Evolutionary conservation across 768 basidiomycete genomes (phyloP).

Genomic region (Wakefieldia striispora): DNA sequence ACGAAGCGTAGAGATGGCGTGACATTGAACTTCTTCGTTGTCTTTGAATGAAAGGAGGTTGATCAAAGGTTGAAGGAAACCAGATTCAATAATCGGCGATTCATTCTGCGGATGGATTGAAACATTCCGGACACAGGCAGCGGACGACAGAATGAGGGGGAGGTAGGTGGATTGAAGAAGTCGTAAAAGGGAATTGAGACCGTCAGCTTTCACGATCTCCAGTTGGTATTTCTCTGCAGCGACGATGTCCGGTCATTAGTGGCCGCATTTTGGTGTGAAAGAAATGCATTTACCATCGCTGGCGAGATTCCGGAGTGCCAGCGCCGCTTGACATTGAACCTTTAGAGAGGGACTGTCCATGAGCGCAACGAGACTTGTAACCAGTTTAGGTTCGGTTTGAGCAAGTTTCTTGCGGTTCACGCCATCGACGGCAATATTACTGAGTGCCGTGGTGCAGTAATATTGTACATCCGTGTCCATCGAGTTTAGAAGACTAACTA

Average conservation of each 20-base stretch:
- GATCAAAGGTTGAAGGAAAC: constrained; percentile 94
- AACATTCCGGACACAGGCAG: constrained; percentile 98
- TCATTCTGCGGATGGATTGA: constrained; percentile 99
- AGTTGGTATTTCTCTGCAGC: constrained; percentile 92
- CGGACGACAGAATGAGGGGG: constrained; percentile 95
- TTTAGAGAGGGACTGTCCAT: constrained; percentile 99
- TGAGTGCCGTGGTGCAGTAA: constrained; percentile 97
- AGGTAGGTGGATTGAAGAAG: constrained; percentile 96
- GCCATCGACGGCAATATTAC: constrained; percentile 98
- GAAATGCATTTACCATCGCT: constrained; percentile 69
- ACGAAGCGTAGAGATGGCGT: constrained; percentile 94
- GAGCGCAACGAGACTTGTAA: constrained; percentile 86
- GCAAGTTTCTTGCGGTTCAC: constrained; percentile 92
- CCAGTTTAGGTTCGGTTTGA: constrained; percentile 90
- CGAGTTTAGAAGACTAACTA: constrained; percentile 90
- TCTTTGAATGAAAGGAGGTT: constrained; percentile 97
- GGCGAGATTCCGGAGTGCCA: constrained; percentile 94
- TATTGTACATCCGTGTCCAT: constrained; percentile 99
- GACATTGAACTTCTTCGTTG: constrained; percentile 99
- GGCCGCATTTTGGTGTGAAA: constrained; percentile 13
- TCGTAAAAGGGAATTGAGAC: constrained; percentile 86
- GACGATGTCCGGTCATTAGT: constrained; percentile 3
- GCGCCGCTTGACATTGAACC: constrained; percentile 97
- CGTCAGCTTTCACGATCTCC: constrained; percentile 96
- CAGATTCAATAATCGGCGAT: constrained; percentile 98